Evolutionary conservation across 257 asterid genomes (phyloP).

Genomic region (Solanum piurae): DNA sequence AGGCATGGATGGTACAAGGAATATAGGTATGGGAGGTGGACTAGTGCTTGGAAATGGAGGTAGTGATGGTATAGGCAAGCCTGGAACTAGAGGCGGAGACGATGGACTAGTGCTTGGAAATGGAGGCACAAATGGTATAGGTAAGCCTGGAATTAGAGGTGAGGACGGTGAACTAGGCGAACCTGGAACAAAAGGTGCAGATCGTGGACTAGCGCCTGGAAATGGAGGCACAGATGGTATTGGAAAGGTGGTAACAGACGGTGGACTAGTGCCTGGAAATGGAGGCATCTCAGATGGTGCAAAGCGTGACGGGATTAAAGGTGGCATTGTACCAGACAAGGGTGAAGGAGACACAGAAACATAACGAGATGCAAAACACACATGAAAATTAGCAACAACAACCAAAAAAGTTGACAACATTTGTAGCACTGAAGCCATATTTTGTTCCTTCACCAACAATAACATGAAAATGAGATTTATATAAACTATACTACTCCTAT

Average conservation of each 20-base stretch:
- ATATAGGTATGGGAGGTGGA: not conserved
- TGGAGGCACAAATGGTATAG: not conserved
- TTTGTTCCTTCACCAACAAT: not conserved
- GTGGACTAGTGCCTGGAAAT: not conserved
- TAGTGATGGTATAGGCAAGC: not conserved
- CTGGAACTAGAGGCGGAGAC: not conserved
- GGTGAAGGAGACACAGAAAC: not conserved
- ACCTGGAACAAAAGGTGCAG: not conserved
- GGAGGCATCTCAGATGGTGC: not conserved
- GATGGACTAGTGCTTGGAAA: not conserved
- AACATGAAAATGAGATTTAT: not conserved
- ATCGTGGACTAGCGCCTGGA: not conserved
- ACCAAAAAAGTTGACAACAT: constrained; percentile 7
- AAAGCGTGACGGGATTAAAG: not conserved
- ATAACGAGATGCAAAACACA: not conserved
- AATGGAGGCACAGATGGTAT: not conserved
- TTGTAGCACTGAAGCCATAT: constrained; percentile 9
- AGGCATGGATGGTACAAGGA: not conserved
- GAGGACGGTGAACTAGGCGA: not conserved
- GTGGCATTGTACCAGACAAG: not conserved
- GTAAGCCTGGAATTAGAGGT: not conserved
- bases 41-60: not conserved
- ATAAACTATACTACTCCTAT: not conserved
- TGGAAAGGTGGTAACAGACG: not conserved
- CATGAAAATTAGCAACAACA: constrained; percentile 4